Evolutionary conservation across 2,329 filamentous ascomycete species (phyloP).

Genomic region (Neurospora sp.): DNA sequence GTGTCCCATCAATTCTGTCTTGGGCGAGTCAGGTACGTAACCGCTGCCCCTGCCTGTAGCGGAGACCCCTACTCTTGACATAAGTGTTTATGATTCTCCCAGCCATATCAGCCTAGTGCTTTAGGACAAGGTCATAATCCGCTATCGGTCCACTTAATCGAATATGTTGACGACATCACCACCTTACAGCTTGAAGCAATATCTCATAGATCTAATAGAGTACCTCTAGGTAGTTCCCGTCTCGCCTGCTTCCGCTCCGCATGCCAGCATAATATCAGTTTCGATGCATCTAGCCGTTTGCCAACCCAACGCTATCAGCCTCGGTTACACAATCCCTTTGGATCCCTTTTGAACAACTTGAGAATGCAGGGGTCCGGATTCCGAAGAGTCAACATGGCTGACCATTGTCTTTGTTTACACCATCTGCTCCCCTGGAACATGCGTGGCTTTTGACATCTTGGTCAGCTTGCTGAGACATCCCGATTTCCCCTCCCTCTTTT

Average conservation of each 20-base stretch:
- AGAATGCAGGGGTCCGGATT: neutral
- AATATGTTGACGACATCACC: neutral
- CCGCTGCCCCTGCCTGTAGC: neutral
- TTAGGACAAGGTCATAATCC: neutral
- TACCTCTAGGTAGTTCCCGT: neutral
- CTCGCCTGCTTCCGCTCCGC: neutral
- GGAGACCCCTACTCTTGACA: neutral
- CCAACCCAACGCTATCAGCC: neutral
- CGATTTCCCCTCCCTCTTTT: neutral
- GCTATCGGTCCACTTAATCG: neutral
- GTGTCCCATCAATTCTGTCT: too few species aligned
- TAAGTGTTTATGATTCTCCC: neutral
- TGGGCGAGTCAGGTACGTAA: neutral
- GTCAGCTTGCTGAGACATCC: neutral
- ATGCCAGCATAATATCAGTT: neutral
- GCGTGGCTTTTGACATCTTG: neutral
- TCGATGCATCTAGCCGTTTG: neutral
- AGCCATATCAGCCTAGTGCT: neutral
- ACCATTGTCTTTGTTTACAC: neutral
- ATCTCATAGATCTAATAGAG: neutral
- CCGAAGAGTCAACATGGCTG: neutral
- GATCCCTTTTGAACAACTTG: neutral
- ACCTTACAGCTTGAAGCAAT: neutral
- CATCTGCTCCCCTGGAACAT: neutral
- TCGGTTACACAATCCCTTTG: neutral